Percentiles rank a stretch among this genome's conserved stretches.
phyloP scores from a whole-genome alignment of 2,329 filamentous ascomycete genomes.

The Juglanconis sp. region DNA sequence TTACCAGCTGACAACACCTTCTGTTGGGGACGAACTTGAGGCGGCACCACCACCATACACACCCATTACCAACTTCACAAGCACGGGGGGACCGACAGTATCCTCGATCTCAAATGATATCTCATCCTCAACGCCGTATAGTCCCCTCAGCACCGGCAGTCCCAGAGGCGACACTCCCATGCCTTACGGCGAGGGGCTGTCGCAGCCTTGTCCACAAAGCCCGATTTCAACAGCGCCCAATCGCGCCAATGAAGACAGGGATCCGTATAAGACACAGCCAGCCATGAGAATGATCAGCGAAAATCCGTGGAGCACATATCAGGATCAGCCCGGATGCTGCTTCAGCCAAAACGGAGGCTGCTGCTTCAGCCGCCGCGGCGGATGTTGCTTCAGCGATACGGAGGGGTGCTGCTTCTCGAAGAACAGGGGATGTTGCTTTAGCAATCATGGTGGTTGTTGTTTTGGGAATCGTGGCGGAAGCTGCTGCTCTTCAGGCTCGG shows the following conservation, averaged over 20 bases:
- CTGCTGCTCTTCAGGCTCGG: not conserved
- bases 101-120: not conserved
- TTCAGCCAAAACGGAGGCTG: conserved; percentile 11
- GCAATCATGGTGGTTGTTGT: not conserved
- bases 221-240: not conserved
- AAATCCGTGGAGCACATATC: not conserved
- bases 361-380: conserved; percentile 12
- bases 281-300: not conserved
- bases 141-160: not conserved
- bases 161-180: not conserved
- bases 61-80: not conserved
- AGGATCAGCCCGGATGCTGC: not conserved
- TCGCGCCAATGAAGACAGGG: not conserved
- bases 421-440: conserved; percentile 7
- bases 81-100: not conserved
- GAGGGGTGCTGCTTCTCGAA: conserved; percentile 11
- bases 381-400: conserved; percentile 13
- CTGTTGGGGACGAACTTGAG: not conserved
- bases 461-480: not conserved
- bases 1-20: not conserved
- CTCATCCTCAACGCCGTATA: not conserved
- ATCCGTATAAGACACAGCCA: not conserved
- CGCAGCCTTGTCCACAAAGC: not conserved
- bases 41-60: conserved; percentile 12
- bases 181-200: not conserved